Evolutionary conservation across 495 filamentous ascomycete genomes (phyloP).

Genomic region (Aspergillus heteromorphus): DNA sequence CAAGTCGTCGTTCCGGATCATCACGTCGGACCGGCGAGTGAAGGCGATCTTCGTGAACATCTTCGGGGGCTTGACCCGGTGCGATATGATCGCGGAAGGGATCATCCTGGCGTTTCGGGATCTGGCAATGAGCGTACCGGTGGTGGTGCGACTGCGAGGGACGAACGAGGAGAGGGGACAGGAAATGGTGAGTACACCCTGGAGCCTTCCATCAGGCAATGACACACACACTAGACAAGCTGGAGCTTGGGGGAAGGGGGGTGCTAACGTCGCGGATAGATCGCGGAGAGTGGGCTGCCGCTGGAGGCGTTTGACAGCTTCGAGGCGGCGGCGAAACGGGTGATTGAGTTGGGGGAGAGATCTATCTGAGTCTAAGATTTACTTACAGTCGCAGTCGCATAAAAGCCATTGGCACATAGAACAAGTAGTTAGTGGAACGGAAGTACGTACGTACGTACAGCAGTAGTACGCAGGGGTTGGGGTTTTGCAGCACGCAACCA

Average conservation of each 20-base stretch:
- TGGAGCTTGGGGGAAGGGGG: not conserved
- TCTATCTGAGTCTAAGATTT: no score
- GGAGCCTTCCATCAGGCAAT: no score
- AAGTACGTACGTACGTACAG: no score
- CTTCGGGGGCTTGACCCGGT: slow-evolving; percentile 77
- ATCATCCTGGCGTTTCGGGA: slow-evolving; percentile 74
- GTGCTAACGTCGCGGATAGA: slow-evolving; percentile 35
- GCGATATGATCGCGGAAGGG: slow-evolving; percentile 86
- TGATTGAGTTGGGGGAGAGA: slow-evolving; percentile 51
- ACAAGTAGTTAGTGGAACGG: no score
- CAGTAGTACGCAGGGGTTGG: no score
- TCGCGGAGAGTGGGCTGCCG: slow-evolving; percentile 66
- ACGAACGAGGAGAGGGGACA: slow-evolving; percentile 76
- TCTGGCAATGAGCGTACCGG: slow-evolving; percentile 62
- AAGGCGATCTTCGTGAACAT: slow-evolving; percentile 82
- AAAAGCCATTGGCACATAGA: no score
- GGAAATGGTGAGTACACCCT: slow-evolving; percentile 52
- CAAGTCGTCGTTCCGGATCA: slow-evolving; percentile 65
- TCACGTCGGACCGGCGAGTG: slow-evolving; percentile 66
- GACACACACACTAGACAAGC: no score
- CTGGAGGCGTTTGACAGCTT: slow-evolving; percentile 78
- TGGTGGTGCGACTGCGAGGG: slow-evolving; percentile 78
- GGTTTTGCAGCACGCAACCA: no score
- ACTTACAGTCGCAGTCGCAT: no score
- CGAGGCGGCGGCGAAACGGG: slow-evolving; percentile 71